phyloP scores from a whole-genome alignment of 306 rosid species.

The Coriaria nepalensis region DNA sequence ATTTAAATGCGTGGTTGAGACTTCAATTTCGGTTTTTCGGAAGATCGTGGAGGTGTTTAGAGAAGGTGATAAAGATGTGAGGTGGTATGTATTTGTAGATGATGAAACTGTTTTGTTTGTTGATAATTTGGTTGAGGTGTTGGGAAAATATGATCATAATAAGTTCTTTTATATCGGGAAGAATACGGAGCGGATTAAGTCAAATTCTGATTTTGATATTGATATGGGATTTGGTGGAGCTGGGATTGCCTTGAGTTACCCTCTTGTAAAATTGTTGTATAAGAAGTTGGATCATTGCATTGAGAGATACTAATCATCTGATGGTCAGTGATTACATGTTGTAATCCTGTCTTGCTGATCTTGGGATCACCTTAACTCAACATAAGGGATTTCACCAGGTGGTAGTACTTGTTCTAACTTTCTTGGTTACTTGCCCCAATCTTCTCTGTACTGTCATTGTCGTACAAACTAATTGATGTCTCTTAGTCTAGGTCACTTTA shows the following conservation, averaged over 20 bases:
- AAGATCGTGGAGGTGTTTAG: conserved; percentile 21
- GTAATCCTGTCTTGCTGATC: conserved; percentile 27
- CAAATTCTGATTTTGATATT: conserved; percentile 20
- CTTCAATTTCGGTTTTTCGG: conserved; percentile 19
- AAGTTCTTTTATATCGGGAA: conserved; percentile 27
- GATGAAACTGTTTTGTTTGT: conserved; percentile 29
- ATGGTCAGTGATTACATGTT: conserved; percentile 26
- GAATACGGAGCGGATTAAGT: conserved; percentile 16
- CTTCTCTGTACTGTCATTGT: too few species aligned
- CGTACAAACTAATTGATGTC: too few species aligned
- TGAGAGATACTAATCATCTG: conserved; percentile 23
- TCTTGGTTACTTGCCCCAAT: too few species aligned
- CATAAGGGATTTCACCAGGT: conserved; percentile 45
- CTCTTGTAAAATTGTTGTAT: conserved; percentile 16
- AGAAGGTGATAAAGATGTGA: conserved; percentile 21
- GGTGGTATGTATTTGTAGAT: conserved; percentile 44
- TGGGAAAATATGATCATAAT: conserved; percentile 24
- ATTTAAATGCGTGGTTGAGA: neutral
- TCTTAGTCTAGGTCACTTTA: too few species aligned
- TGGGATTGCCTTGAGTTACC: conserved; percentile 38
- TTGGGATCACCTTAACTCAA: conserved; percentile 22
- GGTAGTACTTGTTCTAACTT: conserved; percentile 3
- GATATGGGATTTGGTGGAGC: conserved; percentile 48
- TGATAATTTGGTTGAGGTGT: conserved; percentile 31
- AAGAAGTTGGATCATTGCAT: conserved; percentile 22